Percentiles rank a stretch among this genome's conserved stretches.
Evolutionary conservation across 140 eudicot genomes (phyloP).

Genomic region (Erigeron philadelphicus): DNA sequence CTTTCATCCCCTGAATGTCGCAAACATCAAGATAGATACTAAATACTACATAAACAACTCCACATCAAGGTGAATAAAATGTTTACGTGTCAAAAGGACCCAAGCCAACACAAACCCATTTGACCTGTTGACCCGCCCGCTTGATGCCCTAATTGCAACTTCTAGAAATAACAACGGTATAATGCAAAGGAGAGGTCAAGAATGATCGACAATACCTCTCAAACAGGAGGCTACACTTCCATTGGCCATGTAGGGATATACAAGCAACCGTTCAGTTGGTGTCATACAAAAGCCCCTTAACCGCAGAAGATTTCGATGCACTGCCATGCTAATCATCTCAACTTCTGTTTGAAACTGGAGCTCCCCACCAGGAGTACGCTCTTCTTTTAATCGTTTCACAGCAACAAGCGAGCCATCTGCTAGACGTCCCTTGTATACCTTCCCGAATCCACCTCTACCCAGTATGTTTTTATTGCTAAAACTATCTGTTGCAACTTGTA

Average conservation of each 20-base stretch:
- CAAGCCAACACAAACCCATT: too few relatives aligned
- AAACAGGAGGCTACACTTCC: slow-evolving; percentile 61
- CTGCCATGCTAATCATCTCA: slow-evolving; percentile 57
- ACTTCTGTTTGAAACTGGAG: slow-evolving; percentile 52
- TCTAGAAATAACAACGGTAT: too few relatives aligned
- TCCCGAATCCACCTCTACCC: slow-evolving; percentile 59
- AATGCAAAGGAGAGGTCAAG: too few relatives aligned
- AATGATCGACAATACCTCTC: slow-evolving; percentile 36
- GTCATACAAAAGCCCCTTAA: slow-evolving; percentile 64
- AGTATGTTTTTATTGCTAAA: slow-evolving; percentile 52
- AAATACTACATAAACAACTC: too few relatives aligned
- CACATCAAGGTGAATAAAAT: too few relatives aligned
- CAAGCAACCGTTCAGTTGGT: slow-evolving; percentile 61
- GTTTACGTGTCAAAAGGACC: too few relatives aligned
- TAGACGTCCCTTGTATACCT: slow-evolving; percentile 56
- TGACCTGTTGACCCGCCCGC: too few relatives aligned
- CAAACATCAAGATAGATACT: too few relatives aligned
- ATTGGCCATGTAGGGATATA: slow-evolving; percentile 63
- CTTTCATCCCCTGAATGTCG: too few relatives aligned
- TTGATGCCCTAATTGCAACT: too few relatives aligned
- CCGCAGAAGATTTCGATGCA: slow-evolving; percentile 47
- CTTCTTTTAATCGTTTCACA: slow-evolving; percentile 48
- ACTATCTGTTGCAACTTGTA: slow-evolving; percentile 56
- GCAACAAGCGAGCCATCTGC: slow-evolving; percentile 65
- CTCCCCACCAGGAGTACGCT: slow-evolving; percentile 51